phyloP scores from a whole-genome alignment of 1,139 yeast species.

The Kluyveromyces sp. region DNA sequence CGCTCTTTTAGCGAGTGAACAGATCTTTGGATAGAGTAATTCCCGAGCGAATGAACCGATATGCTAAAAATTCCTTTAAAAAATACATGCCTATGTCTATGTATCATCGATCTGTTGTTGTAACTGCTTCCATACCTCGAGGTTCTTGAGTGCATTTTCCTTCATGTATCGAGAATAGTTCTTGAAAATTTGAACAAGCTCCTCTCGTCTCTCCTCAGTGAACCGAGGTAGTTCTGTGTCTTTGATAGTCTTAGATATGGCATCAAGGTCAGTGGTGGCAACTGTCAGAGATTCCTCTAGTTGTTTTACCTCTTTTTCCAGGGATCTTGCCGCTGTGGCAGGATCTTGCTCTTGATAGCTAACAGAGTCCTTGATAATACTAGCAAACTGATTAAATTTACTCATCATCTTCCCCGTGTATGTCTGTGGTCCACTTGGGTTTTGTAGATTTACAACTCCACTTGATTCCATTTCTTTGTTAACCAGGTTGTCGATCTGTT shows the following conservation, averaged over 20 bases:
- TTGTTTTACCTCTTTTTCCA: constrained; percentile 29
- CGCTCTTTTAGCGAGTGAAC: background rate
- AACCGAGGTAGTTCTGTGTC: constrained; percentile 25
- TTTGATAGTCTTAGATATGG: constrained; percentile 29
- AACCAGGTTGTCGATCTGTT: constrained; percentile 29
- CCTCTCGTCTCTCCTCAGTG: constrained; percentile 26
- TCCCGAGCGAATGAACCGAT: background rate
- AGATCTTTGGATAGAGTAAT: background rate
- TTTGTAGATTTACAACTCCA: constrained; percentile 25
- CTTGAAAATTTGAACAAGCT: constrained; percentile 21
- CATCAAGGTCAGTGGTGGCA: constrained; percentile 29
- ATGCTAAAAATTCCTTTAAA: background rate
- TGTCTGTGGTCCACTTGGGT: constrained; percentile 18
- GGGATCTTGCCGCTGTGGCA: constrained; percentile 16
- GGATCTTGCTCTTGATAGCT: constrained; percentile 29
- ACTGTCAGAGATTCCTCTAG: constrained; percentile 31
- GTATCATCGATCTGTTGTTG: constrained; percentile 15
- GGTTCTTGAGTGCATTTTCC: constrained; percentile 30
- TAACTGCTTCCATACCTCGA: constrained; percentile 34
- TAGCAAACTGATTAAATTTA: constrained; percentile 28
- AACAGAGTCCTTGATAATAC: constrained; percentile 33
- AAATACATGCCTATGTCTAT: background rate
- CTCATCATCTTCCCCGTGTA: constrained; percentile 24
- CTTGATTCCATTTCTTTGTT: constrained; percentile 30
- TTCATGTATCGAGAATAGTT: constrained; percentile 28